These are phyloP conservation scores for Penicillium pulvis DNA, from an alignment of 495 filamentous ascomycete genomes.

Conservation along the genomic window DNA sequence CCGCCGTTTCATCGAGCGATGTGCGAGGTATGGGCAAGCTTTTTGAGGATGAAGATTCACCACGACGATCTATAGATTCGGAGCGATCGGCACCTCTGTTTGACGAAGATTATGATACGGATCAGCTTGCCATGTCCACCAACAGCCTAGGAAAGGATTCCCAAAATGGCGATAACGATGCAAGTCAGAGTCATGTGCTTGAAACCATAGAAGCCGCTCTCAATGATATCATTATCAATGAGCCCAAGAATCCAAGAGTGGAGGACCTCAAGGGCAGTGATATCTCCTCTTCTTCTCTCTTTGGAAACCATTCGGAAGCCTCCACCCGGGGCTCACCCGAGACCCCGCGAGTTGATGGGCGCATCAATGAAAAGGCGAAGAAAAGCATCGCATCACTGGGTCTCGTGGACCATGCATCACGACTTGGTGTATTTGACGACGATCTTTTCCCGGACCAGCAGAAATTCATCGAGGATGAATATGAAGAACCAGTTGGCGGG, in stretches of 20 bases:
- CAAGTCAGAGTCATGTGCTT: constrained; percentile 62
- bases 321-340: constrained; percentile 63
- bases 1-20: constrained; percentile 61
- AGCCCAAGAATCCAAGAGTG: constrained; percentile 62
- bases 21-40: constrained; percentile 44
- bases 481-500: constrained; percentile 65
- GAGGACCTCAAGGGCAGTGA: constrained; percentile 64
- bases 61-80: constrained; percentile 60
- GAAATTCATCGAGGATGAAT: constrained; percentile 82
- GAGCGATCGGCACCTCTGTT: constrained; percentile 58
- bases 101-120: constrained; percentile 68
- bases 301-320: constrained; percentile 48
- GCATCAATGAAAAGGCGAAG: constrained; percentile 58
- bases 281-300: constrained; percentile 34
- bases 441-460: constrained; percentile 93
- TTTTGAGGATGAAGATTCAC: constrained; percentile 49
- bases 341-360: constrained; percentile 38
- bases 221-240: constrained; percentile 90
- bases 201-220: constrained; percentile 93
- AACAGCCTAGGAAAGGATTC: constrained; percentile 57
- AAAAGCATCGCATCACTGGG: constrained; percentile 90
- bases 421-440: constrained; percentile 90
- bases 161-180: constrained; percentile 48
- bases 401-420: constrained; percentile 75
- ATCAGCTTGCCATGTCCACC: constrained; percentile 60